These are phyloP conservation scores for Carnegiea gigantea DNA, from an alignment of 179 eudicot genomes.

Conservation along the genomic window DNA sequence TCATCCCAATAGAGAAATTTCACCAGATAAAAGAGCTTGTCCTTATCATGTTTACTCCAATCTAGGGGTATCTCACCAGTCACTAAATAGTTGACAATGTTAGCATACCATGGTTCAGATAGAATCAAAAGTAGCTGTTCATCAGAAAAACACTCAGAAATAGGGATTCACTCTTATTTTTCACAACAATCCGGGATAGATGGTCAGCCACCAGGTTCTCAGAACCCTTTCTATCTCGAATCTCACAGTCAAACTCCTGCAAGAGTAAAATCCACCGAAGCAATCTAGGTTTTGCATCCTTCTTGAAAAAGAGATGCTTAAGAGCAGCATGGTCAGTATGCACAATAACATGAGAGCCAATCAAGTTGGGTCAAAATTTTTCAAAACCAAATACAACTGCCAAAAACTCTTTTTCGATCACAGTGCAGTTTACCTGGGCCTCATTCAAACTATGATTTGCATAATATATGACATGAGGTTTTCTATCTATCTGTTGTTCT, in stretches of 20 bases:
- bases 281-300: not conserved
- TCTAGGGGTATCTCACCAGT: not conserved
- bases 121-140: not conserved
- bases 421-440: not conserved
- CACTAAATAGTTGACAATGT: not conserved
- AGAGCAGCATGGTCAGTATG: no score
- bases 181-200: not conserved
- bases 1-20: not conserved
- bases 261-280: not conserved
- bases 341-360: not conserved
- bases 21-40: not conserved
- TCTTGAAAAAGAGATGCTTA: not conserved
- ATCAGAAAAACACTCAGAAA: not conserved
- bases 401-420: not conserved
- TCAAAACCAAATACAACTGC: not conserved
- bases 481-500: not conserved
- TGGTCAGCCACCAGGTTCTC: not conserved
- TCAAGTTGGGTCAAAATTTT: not conserved
- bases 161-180: not conserved
- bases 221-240: not conserved
- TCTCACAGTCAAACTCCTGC: not conserved
- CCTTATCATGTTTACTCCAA: not conserved
- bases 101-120: not conserved
- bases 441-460: not conserved
- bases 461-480: not conserved